Conservation (phyloP, 495 filamentous ascomycete genomes). For the Neurospora sp. region DNA sequence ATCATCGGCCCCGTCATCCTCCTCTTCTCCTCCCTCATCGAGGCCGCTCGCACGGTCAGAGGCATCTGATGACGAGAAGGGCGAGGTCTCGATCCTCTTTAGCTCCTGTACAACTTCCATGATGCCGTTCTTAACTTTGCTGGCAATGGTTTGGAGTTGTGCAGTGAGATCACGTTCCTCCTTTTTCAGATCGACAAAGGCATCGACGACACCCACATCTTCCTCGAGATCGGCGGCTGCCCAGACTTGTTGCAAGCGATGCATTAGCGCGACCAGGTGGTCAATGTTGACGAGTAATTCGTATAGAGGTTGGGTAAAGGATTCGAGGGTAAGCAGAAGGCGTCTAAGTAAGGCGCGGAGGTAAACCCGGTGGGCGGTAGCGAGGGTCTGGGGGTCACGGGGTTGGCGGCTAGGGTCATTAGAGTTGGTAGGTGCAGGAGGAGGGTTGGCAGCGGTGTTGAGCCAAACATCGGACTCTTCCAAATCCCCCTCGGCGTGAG, state of each 20-base stretch:
- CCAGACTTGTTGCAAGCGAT: slow-evolving; percentile 62
- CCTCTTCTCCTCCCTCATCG: slow-evolving; percentile 11
- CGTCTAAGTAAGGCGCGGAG: slow-evolving; percentile 53
- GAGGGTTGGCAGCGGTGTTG: not conserved
- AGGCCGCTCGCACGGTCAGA: not conserved
- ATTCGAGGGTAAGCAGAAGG: slow-evolving; percentile 57
- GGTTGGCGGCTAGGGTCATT: slow-evolving; percentile 15
- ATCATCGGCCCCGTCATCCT: slow-evolving; percentile 15
- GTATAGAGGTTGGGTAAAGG: slow-evolving; percentile 63
- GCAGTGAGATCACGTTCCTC: slow-evolving; percentile 57
- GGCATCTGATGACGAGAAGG: not conserved
- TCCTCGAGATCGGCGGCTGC: slow-evolving; percentile 63
- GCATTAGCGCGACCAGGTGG: slow-evolving; percentile 62
- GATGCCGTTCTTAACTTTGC: slow-evolving; percentile 48
- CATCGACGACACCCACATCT: slow-evolving; percentile 69
- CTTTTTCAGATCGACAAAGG: slow-evolving; percentile 53
- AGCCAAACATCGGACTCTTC: not conserved
- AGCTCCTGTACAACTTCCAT: slow-evolving; percentile 51
- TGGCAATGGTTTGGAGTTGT: slow-evolving; percentile 44
- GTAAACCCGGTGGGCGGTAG: slow-evolving; percentile 66
- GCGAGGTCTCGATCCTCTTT: slow-evolving; percentile 17
- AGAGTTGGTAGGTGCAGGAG: not conserved
- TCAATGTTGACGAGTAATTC: slow-evolving; percentile 62
- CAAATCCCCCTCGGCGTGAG: slow-evolving; percentile 3
- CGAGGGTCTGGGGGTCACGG: slow-evolving; percentile 73